Percentiles rank a stretch among this genome's conserved stretches.
Conservation (phyloP, 768 basidiomycete species). For the Boletus reticuloceps region DNA sequence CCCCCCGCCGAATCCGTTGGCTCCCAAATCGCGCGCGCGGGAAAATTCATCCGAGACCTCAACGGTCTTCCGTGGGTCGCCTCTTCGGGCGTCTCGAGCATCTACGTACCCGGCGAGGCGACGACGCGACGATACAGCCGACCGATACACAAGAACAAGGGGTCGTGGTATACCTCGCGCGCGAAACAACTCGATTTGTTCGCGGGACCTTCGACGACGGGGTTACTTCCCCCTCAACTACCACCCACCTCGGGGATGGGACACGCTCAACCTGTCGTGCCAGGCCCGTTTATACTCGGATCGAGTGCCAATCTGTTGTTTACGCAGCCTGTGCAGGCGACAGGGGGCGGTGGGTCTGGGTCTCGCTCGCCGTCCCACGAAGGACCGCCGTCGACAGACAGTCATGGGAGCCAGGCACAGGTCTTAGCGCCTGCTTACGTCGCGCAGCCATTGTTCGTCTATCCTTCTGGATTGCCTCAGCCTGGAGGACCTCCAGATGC, state of each 20-base stretch:
- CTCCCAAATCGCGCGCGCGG: conserved; percentile 37
- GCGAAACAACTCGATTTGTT: conserved; percentile 29
- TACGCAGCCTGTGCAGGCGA: conserved; percentile 14
- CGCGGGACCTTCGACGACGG: conserved; percentile 32
- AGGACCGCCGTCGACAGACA: conserved; percentile 29
- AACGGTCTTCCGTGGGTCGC: conserved; percentile 48
- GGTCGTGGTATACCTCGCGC: conserved; percentile 28
- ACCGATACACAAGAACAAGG: conserved; percentile 25
- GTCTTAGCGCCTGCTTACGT: conserved; percentile 28
- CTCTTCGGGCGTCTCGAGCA: conserved; percentile 43
- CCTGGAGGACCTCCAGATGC: conserved; percentile 25
- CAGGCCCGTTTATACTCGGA: conserved; percentile 31
- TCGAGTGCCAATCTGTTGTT: conserved; percentile 32
- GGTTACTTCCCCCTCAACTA: conserved; percentile 22
- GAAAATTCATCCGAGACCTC: conserved; percentile 37
- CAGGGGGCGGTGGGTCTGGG: conserved; percentile 9
- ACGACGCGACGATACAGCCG: conserved; percentile 29
- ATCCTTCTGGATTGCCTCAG: conserved; percentile 31
- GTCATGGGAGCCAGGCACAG: conserved; percentile 29
- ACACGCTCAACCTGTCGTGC: conserved; percentile 2
- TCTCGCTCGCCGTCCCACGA: conserved; percentile 33
- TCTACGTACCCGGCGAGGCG: conserved; percentile 43
- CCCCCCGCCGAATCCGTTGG: conserved; percentile 34
- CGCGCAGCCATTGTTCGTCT: conserved; percentile 30
- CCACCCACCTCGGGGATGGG: conserved; percentile 3